Evolutionary conservation across 768 basidiomycete genomes (phyloP).

Genomic region (Kwoniella newhampshirensis): DNA sequence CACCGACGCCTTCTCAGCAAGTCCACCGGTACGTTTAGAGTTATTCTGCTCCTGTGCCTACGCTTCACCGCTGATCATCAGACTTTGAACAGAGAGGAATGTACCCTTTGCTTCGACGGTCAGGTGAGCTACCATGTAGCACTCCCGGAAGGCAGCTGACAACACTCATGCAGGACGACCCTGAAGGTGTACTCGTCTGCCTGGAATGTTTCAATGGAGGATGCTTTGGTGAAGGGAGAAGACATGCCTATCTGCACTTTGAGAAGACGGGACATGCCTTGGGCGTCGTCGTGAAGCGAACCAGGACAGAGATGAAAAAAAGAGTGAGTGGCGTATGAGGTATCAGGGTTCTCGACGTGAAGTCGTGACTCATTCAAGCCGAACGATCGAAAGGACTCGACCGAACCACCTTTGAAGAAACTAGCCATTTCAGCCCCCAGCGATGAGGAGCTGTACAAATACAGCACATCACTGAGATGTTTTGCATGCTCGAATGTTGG

Average conservation of each 20-base stretch:
- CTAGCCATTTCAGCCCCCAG: slow-evolving; percentile 74
- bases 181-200: slow-evolving; percentile 82
- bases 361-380: too few species aligned
- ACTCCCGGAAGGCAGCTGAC: not conserved
- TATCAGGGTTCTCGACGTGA: too few species aligned
- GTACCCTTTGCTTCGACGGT: slow-evolving; percentile 93
- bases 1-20: slow-evolving; percentile 36
- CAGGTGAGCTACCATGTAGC: slow-evolving; percentile 64
- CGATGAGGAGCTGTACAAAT: slow-evolving; percentile 85
- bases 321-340: slow-evolving; percentile 61
- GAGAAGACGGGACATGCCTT: slow-evolving; percentile 71
- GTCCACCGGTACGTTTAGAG: slow-evolving; percentile 39
- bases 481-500: slow-evolving; percentile 63
- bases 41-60: too few species aligned
- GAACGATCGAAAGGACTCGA: slow-evolving; percentile 59
- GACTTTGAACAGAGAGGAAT: slow-evolving; percentile 68
- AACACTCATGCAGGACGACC: slow-evolving; percentile 75
- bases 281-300: slow-evolving; percentile 77
- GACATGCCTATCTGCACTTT: slow-evolving; percentile 73
- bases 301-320: slow-evolving; percentile 63
- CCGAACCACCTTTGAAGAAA: slow-evolving; percentile 82
- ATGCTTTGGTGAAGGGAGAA: slow-evolving; percentile 62
- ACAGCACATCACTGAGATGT: slow-evolving; percentile 66
- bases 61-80: slow-evolving; percentile 11
- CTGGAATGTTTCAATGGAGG: slow-evolving; percentile 91